Evolutionary conservation across 192 early-diverging fungal species (phyloP), one percentile per base, ranked within the genome.

Genomic region (Coemansia sp.): DNA sequence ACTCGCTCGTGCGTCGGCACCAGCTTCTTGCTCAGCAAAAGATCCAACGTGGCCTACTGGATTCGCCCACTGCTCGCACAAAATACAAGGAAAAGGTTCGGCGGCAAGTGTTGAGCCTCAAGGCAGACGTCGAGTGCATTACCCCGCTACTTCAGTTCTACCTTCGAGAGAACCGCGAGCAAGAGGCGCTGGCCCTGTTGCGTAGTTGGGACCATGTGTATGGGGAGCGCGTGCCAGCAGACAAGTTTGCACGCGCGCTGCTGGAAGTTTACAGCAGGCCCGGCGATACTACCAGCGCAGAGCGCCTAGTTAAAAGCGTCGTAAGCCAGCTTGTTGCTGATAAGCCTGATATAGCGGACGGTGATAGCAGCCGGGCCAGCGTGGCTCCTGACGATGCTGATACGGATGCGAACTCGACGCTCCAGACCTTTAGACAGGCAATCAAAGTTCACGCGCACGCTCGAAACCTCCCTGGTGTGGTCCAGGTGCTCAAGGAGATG

Each of bases 121-220:
- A 76, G 31, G 57, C 25, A 15, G 82, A 79, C 32, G 69, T 84
- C 21, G 70, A 79, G 45, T 79, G 73, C 44, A 73, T 84, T 48
- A 71, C 68, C 12, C 82, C 82, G 29, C 68, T 84, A 25, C 69
- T 84, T 45, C 74, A 75, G 60, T 62, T 74, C 32, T 84, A 76
- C 38, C 21, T 84, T 0, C 74, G 73, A 37, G 51, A 46, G 38
- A 63, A 59, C 42, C 71, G 63, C 37, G 74, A 76, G 38, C 15
- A 48, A 4, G 77, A 76, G 67, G 67, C 77, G 5, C 60, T 76
- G 45, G 38, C 68, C 32, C 63, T 84, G 36, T 64, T 84, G 44
- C 74, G 66, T 17, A 76, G 74, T 68, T 84, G 82, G 82, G 71
- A 84, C 39, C 62, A 55, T 29, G 23, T 68, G 0, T 71, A 84